phyloP scores from a whole-genome alignment of 2,329 filamentous ascomycete genomes.

The Cryphonectria radicalis region DNA sequence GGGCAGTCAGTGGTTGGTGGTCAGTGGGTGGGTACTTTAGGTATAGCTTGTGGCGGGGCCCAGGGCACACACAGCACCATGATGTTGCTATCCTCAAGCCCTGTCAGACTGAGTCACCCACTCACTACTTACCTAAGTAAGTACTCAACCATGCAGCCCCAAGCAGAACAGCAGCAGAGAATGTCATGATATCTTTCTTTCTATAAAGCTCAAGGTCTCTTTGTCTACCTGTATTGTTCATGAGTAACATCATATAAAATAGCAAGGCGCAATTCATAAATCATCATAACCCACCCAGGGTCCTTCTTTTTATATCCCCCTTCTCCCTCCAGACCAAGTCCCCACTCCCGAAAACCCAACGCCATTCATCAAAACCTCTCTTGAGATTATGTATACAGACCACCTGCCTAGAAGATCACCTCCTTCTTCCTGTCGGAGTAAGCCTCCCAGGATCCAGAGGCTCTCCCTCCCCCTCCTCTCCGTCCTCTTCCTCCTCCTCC shows the following conservation, averaged over 20 bases:
- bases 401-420: neutral
- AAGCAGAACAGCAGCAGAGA: no score
- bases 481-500: constrained; percentile 9
- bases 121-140: neutral
- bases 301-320: neutral
- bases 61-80: neutral
- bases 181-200: neutral
- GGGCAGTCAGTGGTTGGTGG: neutral
- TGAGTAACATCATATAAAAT: neutral
- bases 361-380: neutral
- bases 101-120: neutral
- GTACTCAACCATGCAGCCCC: no score
- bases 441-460: neutral
- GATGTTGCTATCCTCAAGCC: neutral
- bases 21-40: neutral
- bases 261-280: neutral
- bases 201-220: neutral
- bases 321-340: neutral
- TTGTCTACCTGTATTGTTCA: neutral
- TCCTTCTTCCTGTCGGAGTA: neutral
- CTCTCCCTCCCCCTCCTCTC: neutral
- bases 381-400: neutral
- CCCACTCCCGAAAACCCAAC: neutral
- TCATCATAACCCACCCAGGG: neutral
- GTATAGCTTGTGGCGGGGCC: neutral